Evolutionary conservation across 2,329 filamentous ascomycete species (phyloP), one percentile per base, ranked within the genome.

Genomic region (Pseudogymnoascus sp.): DNA sequence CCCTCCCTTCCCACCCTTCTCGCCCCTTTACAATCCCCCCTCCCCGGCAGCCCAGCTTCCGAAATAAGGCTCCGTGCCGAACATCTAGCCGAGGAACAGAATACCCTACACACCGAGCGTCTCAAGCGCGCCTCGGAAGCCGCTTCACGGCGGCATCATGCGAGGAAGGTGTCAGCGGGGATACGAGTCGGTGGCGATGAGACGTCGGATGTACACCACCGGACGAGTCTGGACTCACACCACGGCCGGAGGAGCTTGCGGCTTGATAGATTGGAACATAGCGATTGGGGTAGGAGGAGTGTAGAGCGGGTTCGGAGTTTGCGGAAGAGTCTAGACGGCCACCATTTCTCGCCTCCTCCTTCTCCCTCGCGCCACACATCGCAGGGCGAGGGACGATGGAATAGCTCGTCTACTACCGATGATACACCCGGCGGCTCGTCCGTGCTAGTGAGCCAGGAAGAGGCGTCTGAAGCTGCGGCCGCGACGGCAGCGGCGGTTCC

Each of bases 41-140:
- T 75, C 2, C 69, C 73, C n/a, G 84, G 81, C 40, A 86, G 86
- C 0, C 75, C 85, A 4, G 82, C 86, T 0, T 82, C 86, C 13
- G 88, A 91, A 69, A 89, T 96, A 59, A 79, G 88, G 2, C 77
- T 88, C 0, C 84, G 87, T 53, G 91, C 92, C 0, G 79, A 83
- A 50, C 83, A 86, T 64, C 78, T 96, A 5, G 88, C 89, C 1
- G 79, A 80, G 26, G 82, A 87, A 67, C 86, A 87, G 67, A 85
- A 70, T 19, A 64, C 68, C 31, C n/a, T 63, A 1, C 70, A 53
- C 31, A 56, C 38, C 15, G 38, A 31, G 19, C 26, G 40, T 13
- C 64, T 10, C 35, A 62, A 26, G 38, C 59, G 2, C 65, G 65
- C 59, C 42, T 60, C 10, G 60, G 67, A 6, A 64, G 21, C 38